Evolutionary conservation across 2,329 filamentous ascomycete species (phyloP), one percentile per base, ranked within the genome.

Genomic region (Metarhizium rileyi): DNA sequence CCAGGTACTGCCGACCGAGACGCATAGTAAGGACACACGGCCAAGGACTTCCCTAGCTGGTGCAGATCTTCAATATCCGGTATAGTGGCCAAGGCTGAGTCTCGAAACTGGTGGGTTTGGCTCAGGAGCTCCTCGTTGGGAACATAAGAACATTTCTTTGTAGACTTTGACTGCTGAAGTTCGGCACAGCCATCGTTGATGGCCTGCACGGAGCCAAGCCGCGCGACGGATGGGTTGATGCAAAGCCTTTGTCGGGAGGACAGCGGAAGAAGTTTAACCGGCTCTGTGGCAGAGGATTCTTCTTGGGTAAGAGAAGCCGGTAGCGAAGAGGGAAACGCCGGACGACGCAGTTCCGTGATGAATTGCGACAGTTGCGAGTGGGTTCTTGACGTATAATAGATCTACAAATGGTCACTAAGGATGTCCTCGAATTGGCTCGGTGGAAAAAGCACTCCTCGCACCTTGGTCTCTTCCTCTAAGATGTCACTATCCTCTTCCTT

Each of bases 21-120:
- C n/a, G 91, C 90, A 66, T 98, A 98, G 65, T 98, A 98, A 0
- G 93, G 91, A 62, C 93, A 98, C 5, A 97, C 78, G 0, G 83
- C 80, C 28, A 96, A 73, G 46, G 83, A 79, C 59, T 84, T 87
- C 4, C 93, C 93, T 1, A 97, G 71, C 14, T 74, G 72, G 20
- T 84, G 84, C 36, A 97, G 74, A 59, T 98, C 93, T 64, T 98
- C 93, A 49, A 98, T 97, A 60, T 98, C 93, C 2, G 87, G 85
- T 7, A 98, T 78, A 0, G 80, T 89, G 1, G 93, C 90, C 33
- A 97, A 71, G 1, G 87, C 80, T 56, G 87, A 81, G 61, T 97
- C 91, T 18, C 90, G 83, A 57, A 98, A 97, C 46, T 87, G 80
- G 49, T 90, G 80, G 0, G 88, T 80, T 25, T 86, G 70, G 4